These are phyloP conservation scores for Furcasterigmium sp. DNA, from an alignment of 2,329 filamentous ascomycete genomes.

Conservation along the genomic window DNA sequence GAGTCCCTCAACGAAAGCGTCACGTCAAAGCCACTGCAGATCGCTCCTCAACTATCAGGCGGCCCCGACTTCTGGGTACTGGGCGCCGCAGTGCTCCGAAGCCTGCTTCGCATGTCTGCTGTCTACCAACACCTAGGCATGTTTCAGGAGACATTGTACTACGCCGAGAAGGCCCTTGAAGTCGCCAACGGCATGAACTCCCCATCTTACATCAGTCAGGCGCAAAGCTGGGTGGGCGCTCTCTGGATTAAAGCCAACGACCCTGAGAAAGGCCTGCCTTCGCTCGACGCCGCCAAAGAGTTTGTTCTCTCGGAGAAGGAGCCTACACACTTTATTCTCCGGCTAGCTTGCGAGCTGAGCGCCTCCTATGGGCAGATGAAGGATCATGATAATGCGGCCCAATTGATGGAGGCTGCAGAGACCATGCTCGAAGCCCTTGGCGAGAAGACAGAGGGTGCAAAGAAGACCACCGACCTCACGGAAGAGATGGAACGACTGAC, in stretches of 20 bases:
- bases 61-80: slow-evolving; percentile 72
- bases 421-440: slow-evolving; percentile 22
- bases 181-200: slow-evolving; percentile 66
- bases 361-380: slow-evolving; percentile 48
- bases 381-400: slow-evolving; percentile 35
- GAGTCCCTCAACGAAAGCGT: not conserved
- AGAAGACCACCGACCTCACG: slow-evolving; percentile 18
- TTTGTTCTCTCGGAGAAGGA: slow-evolving; percentile 38
- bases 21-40: slow-evolving; percentile 8
- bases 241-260: slow-evolving; percentile 55
- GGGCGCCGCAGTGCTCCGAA: slow-evolving; percentile 66
- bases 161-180: slow-evolving; percentile 77
- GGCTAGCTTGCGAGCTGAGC: slow-evolving; percentile 50
- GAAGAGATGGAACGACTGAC: slow-evolving; percentile 27
- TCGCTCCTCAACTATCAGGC: slow-evolving; percentile 34
- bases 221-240: slow-evolving; percentile 48
- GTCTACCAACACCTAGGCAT: slow-evolving; percentile 81
- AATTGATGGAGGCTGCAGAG: slow-evolving; percentile 44
- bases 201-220: slow-evolving; percentile 50
- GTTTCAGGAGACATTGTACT: slow-evolving; percentile 83
- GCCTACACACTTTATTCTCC: slow-evolving; percentile 35
- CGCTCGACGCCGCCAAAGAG: slow-evolving; percentile 48
- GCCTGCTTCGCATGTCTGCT: slow-evolving; percentile 67
- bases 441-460: slow-evolving; percentile 13
- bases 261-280: slow-evolving; percentile 49